Evolutionary conservation across 2,329 filamentous ascomycete species (phyloP).

Genomic region (Simplicillium aogashimaense): DNA sequence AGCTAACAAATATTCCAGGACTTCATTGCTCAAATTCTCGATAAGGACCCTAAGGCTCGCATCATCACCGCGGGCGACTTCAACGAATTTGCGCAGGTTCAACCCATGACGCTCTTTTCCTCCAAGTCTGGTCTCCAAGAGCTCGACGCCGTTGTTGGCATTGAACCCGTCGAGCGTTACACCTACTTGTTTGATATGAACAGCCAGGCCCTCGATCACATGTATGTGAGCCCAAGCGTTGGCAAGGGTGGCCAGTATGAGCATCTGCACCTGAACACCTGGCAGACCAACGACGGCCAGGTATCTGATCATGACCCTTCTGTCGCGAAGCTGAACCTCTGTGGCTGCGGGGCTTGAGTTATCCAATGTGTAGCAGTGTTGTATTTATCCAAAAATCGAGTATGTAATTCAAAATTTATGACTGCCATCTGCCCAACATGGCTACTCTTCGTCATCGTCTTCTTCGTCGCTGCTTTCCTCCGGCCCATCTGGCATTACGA

Average conservation of each 20-base stretch:
- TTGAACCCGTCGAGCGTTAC: constrained; percentile 50
- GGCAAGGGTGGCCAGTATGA: constrained; percentile 39
- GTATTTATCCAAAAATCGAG: too few relatives aligned
- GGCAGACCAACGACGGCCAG: constrained; percentile 45
- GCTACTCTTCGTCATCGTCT: constrained; percentile 20
- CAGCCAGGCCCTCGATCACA: constrained; percentile 60
- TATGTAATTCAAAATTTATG: too few relatives aligned
- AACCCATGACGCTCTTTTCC: constrained; percentile 46
- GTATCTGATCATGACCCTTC: constrained; percentile 62
- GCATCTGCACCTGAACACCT: constrained; percentile 64
- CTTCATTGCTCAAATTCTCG: constrained; percentile 49
- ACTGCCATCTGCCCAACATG: not conserved
- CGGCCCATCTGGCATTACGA: constrained; percentile 61
- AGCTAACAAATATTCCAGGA: constrained; percentile 18
- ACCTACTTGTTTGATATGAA: constrained; percentile 64
- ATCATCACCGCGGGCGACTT: constrained; percentile 59
- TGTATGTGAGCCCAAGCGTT: constrained; percentile 51
- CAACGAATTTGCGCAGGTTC: constrained; percentile 59
- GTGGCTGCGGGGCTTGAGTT: constrained; percentile 19
- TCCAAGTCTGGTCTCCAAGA: constrained; percentile 46
- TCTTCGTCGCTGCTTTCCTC: constrained; percentile 30
- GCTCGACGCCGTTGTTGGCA: constrained; percentile 47
- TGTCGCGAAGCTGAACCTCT: constrained; percentile 54
- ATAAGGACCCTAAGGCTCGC: constrained; percentile 41
- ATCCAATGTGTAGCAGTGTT: too few relatives aligned